Evolutionary conservation across 352 stramenopile genomes (phyloP).

Genomic region (Phytophthora pistaciae): DNA sequence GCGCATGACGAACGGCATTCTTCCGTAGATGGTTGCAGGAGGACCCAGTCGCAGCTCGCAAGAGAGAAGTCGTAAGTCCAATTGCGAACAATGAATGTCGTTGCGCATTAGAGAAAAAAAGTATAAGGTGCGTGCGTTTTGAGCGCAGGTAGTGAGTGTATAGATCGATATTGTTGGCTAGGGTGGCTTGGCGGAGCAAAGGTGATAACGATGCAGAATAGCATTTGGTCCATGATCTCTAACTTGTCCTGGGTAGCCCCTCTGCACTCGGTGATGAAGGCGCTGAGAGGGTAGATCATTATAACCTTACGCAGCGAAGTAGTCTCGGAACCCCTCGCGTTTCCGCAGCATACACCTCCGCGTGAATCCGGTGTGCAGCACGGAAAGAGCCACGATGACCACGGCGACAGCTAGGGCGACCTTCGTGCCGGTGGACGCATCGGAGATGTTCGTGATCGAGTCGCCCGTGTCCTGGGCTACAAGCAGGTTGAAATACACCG

Average conservation of each 20-base stretch:
- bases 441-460: slow-evolving; percentile 53
- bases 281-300: not conserved
- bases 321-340: slow-evolving; percentile 42
- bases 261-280: slow-evolving; percentile 2
- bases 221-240: slow-evolving; percentile 14
- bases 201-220: slow-evolving; percentile 18
- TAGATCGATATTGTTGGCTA: slow-evolving; percentile 14
- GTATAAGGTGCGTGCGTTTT: slow-evolving; percentile 22
- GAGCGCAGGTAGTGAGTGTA: slow-evolving; percentile 16
- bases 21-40: slow-evolving; percentile 57
- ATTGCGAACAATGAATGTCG: slow-evolving; percentile 14
- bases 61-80: slow-evolving; percentile 13
- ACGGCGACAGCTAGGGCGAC: slow-evolving; percentile 57
- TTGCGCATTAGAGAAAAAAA: slow-evolving; percentile 17
- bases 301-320: slow-evolving; percentile 42
- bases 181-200: not conserved
- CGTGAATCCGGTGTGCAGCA: slow-evolving; percentile 78
- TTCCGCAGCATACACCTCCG: slow-evolving; percentile 76
- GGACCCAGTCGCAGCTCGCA: slow-evolving; percentile 6
- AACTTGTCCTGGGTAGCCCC: not conserved
- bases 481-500: slow-evolving; percentile 88
- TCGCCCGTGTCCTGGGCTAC: slow-evolving; percentile 66
- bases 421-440: slow-evolving; percentile 69
- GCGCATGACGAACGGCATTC: slow-evolving; percentile 94
- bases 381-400: slow-evolving; percentile 58